Evolutionary conservation across 2,329 filamentous ascomycete genomes (phyloP), one percentile per base, ranked within the genome.

Genomic region (Pseudocercospora fuligena): DNA sequence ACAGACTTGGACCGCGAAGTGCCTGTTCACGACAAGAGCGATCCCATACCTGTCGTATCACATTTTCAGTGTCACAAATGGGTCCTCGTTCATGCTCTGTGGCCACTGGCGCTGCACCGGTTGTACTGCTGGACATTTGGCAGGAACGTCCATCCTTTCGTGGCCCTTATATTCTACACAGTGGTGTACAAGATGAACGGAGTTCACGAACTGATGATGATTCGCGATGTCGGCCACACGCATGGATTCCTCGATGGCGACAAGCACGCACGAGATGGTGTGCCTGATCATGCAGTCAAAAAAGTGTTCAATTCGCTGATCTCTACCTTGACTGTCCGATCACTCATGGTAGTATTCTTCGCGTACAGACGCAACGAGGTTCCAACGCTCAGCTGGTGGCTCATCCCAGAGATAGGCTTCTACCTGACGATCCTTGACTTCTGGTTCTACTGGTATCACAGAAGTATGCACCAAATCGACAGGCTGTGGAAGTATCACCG

Each of bases 341-440:
- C 71, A 12, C 53, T 71, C 8, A 64, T 71, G 46, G 61, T 68
- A 16, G 62, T 71, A 23, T 65, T 71, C 63, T 40, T 72, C 16
- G 64, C 69, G 29, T 72, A 71, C 66, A 58, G 65, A 43, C 47
- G 57, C 2, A 57, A 27, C 53, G 49, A 61, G 19, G 40, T 58
- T 6, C 67, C 67, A 7, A 59, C 59, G 31, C 79, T 77, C 73
- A 66, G 66, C 12, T 68, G 58, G 59, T 79, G 78, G 76, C 73
- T 81, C 0, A 72, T 78, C 0, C 33, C 82, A 3, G 79, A 82
- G 43, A 73, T 81, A 9, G 79, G 80, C 0, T 66, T 82, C 0
- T 83, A 83, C 63, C 77, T 77, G 11, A 77, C 83, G 57, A 71
- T 82, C 7, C 74, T 83, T 5, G 82, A 83, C 70, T 82, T 82